phyloP scores from a whole-genome alignment of 352 stramenopile genomes.

The Phytopythium kandeliae region DNA sequence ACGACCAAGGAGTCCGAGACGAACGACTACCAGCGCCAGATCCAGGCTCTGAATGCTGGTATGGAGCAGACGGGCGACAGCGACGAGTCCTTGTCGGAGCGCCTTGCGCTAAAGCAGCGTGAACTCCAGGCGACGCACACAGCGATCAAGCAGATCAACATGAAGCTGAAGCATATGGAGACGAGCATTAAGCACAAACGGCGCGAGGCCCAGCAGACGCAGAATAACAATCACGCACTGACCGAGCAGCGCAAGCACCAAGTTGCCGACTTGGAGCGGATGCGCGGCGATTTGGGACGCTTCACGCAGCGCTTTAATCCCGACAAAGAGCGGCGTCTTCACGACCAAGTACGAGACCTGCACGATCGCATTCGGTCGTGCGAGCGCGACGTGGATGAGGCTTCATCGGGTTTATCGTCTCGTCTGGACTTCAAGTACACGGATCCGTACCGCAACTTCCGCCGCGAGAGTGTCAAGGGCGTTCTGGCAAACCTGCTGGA shows the following conservation, averaged over 20 bases:
- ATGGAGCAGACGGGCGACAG: conserved; percentile 73
- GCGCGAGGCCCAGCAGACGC: conserved; percentile 60
- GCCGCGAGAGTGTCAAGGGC: conserved; percentile 95
- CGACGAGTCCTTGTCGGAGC: conserved; percentile 73
- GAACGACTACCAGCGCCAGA: conserved; percentile 76
- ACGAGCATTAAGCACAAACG: conserved; percentile 81
- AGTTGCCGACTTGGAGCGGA: conserved; percentile 51
- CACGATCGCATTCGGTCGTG: conserved; percentile 56
- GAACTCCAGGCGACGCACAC: conserved; percentile 79
- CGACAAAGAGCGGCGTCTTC: conserved; percentile 60
- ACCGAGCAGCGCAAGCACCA: conserved; percentile 66
- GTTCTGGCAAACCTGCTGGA: conserved; percentile 95
- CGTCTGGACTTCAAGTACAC: conserved; percentile 96
- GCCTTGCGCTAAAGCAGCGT: conserved; percentile 68
- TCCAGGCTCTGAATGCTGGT: conserved; percentile 82
- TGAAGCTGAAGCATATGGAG: conserved; percentile 92
- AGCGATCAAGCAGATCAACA: conserved; percentile 86
- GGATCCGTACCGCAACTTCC: conserved; percentile 93
- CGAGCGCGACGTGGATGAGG: conserved; percentile 89
- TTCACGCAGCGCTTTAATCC: conserved; percentile 72
- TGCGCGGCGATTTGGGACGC: conserved; percentile 45
- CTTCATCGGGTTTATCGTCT: conserved; percentile 92
- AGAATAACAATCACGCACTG: conserved; percentile 69
- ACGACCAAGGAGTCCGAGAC: conserved; percentile 53
- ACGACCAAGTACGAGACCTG: conserved; percentile 52